A percentile compares a stretch with the other conserved stretches of the same genome.
Evolutionary conservation across 1,284 basidiomycete genomes (phyloP).

Genomic region (Pyrrhoderma lamaoense): DNA sequence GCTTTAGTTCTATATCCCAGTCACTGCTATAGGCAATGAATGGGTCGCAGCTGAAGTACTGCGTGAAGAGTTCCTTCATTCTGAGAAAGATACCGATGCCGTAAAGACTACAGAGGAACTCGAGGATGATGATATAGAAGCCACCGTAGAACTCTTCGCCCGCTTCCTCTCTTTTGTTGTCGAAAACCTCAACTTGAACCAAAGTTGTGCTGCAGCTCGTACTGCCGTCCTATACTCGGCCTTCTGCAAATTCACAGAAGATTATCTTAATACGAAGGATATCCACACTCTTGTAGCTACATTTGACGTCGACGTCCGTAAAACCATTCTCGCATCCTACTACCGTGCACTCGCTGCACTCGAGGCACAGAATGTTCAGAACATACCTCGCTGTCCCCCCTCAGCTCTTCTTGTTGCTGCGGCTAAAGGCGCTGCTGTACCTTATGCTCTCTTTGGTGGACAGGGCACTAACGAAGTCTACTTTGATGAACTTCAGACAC

Average conservation of each 20-base stretch:
- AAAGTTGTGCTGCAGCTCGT: constrained; percentile 48
- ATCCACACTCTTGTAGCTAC: constrained; percentile 74
- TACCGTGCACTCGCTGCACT: constrained; percentile 73
- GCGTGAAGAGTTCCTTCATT: constrained; percentile 76
- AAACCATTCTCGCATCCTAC: constrained; percentile 74
- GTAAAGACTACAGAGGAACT: constrained; percentile 44
- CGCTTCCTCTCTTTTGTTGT: constrained; percentile 74
- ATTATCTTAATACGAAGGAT: constrained; percentile 70
- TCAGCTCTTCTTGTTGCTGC: constrained; percentile 75
- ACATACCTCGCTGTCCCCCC: constrained; percentile 57
- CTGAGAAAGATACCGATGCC: constrained; percentile 49
- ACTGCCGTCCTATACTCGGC: constrained; percentile 66
- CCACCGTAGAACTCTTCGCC: constrained; percentile 69
- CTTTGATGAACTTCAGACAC: constrained; percentile 89
- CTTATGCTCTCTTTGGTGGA: constrained; percentile 96
- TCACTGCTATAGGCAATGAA: constrained; percentile 68
- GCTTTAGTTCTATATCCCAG: constrained; percentile 66
- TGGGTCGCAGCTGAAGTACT: constrained; percentile 88
- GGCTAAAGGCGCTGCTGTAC: constrained; percentile 61
- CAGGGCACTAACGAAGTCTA: constrained; percentile 98
- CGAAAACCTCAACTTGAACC: constrained; percentile 48
- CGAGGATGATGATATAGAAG: constrained; percentile 42
- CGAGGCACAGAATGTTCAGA: constrained; percentile 50
- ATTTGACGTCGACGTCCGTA: constrained; percentile 72
- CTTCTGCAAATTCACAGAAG: constrained; percentile 70